Evolutionary conservation across 257 asterid species (phyloP).

Genomic region (Penstemon newberryi): DNA sequence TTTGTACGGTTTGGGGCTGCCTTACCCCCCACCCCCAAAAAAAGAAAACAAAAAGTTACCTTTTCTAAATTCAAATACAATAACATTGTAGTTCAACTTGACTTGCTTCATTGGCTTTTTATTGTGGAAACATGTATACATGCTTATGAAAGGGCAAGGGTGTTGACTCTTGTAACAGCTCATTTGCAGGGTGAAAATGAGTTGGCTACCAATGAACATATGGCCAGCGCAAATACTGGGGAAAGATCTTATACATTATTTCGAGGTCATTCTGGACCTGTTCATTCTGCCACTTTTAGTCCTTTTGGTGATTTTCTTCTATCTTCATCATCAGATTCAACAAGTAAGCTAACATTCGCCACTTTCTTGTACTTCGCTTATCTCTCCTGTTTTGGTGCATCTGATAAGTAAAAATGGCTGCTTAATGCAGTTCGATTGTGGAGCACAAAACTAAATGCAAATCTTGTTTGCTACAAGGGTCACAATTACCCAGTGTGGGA

Average conservation of each 20-base stretch:
- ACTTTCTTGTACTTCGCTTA: constrained; percentile 16
- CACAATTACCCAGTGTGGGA: constrained; percentile 99
- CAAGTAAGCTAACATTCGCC: constrained; percentile 49
- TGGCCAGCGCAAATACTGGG: constrained; percentile 47
- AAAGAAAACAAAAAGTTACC: background rate
- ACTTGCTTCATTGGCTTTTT: background rate
- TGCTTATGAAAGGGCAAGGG: constrained; percentile 9
- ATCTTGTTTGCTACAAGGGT: constrained; percentile 98
- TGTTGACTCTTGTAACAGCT: constrained; percentile 58
- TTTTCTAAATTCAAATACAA: background rate
- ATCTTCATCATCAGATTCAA: constrained; percentile 95
- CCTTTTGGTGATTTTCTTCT: constrained; percentile 88
- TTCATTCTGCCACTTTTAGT: constrained; percentile 87
- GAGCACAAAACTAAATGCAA: constrained; percentile 88
- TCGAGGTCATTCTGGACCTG: constrained; percentile 95
- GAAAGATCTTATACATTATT: constrained; percentile 72
- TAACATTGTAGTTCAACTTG: background rate
- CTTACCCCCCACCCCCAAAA: background rate
- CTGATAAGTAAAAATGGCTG: constrained; percentile 18
- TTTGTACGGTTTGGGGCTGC: background rate
- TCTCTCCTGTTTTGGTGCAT: constrained; percentile 1
- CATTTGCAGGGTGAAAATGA: constrained; percentile 68
- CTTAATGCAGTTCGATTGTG: constrained; percentile 78
- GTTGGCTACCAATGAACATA: constrained; percentile 46
- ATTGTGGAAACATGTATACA: background rate